These are phyloP conservation scores for Beauveria sp. DNA, from an alignment of 2,329 filamentous ascomycete genomes.

Conservation along the genomic window DNA sequence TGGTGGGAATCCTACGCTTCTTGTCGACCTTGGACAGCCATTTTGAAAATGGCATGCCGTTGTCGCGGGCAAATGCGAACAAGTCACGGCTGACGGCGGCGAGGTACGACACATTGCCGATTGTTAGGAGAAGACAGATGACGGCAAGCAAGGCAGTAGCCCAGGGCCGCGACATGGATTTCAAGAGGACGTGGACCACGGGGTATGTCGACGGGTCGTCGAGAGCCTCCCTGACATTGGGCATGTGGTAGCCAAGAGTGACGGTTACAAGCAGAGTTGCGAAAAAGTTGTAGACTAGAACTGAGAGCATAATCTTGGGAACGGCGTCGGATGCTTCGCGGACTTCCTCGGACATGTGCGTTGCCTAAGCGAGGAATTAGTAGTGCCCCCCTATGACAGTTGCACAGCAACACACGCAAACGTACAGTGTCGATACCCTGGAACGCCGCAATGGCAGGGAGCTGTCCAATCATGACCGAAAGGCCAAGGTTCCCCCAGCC, in stretches of 20 bases:
- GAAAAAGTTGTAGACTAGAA: neutral
- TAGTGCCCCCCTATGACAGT: no score
- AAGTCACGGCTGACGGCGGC: slow-evolving; percentile 8
- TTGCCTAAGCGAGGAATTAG: slow-evolving; percentile 3
- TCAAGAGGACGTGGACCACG: slow-evolving; percentile 8
- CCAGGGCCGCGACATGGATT: slow-evolving; percentile 6
- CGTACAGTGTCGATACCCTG: slow-evolving; percentile 12
- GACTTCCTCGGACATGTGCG: slow-evolving; percentile 15
- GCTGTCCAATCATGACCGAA: slow-evolving; percentile 14
- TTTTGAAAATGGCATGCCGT: slow-evolving; percentile 8
- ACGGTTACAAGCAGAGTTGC: neutral
- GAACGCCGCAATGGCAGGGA: slow-evolving; percentile 8
- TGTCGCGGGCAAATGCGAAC: slow-evolving; percentile 9
- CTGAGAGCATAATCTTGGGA: slow-evolving; percentile 9
- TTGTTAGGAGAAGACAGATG: slow-evolving; percentile 3
- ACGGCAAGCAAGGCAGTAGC: slow-evolving; percentile 4
- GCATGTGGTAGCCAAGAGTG: slow-evolving; percentile 11
- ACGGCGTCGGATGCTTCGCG: slow-evolving; percentile 11
- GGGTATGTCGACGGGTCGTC: slow-evolving; percentile 6
- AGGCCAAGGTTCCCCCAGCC: slow-evolving; percentile 11
- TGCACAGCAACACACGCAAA: neutral
- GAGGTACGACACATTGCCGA: slow-evolving; percentile 10
- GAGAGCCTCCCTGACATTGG: slow-evolving; percentile 3
- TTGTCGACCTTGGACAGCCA: slow-evolving; percentile 12
- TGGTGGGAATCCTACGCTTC: slow-evolving; percentile 11